Percentiles rank a stretch among this genome's conserved stretches.
Evolutionary conservation across 768 basidiomycete species (phyloP).

Genomic region (Lactarius trivialis): DNA sequence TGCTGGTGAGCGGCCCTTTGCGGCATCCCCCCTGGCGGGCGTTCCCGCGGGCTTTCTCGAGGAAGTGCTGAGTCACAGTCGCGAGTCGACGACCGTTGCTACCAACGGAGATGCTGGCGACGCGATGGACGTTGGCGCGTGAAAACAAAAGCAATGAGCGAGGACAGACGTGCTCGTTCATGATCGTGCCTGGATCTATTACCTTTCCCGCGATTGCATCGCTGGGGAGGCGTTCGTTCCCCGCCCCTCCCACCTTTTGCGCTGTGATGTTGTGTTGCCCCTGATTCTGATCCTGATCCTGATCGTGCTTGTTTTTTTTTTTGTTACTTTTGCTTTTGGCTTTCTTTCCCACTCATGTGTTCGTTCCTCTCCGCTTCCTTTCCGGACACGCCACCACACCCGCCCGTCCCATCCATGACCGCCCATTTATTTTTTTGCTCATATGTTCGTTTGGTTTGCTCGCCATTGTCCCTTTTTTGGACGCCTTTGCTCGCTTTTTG

Average conservation of each 20-base stretch:
- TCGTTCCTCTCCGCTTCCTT: background rate
- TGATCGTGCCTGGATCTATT: constrained; percentile 11
- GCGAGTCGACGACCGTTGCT: background rate
- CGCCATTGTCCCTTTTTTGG: background rate
- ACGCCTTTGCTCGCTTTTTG: background rate
- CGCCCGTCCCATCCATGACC: background rate
- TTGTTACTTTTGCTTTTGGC: background rate
- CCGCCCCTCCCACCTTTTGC: background rate
- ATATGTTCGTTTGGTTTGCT: background rate
- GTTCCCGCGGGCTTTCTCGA: constrained; percentile 59
- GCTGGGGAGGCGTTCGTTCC: background rate
- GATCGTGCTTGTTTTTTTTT: background rate
- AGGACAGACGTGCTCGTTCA: background rate
- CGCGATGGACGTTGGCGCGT: constrained; percentile 28
- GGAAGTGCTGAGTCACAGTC: constrained; percentile 40
- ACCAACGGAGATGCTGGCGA: constrained; percentile 13
- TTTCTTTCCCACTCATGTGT: background rate
- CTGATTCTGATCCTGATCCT: background rate
- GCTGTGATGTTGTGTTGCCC: background rate
- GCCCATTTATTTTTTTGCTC: background rate
- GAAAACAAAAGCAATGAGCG: background rate
- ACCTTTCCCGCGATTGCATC: background rate
- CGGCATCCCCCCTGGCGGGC: constrained; percentile 56
- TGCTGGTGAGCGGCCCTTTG: constrained; percentile 40
- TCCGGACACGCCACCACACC: background rate